A percentile compares a stretch with the other conserved stretches of the same genome.
Conservation (phyloP, 129 eudicot species). For the Tanacetum coccineum region DNA sequence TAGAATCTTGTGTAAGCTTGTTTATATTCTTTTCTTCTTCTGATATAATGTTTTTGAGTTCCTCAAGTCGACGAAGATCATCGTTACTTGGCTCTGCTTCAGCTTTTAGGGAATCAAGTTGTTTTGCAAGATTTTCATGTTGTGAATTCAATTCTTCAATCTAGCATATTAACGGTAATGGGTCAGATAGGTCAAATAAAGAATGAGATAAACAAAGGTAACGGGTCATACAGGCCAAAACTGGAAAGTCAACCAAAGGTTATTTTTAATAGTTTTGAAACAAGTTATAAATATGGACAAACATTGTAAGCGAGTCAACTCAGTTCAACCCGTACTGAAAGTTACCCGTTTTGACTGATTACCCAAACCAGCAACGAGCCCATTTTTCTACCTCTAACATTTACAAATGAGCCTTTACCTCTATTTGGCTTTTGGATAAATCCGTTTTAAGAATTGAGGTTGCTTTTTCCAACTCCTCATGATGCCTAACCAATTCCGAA, state of each 20-base stretch:
- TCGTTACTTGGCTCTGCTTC: constrained; percentile 67
- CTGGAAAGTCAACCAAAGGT: too few species aligned
- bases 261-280: too few species aligned
- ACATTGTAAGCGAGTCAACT: too few species aligned
- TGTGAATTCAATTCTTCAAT: constrained; percentile 69
- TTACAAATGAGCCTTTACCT: constrained; percentile 38
- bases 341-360: too few species aligned
- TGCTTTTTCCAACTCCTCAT: constrained; percentile 60
- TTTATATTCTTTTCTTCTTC: constrained; percentile 72
- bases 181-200: not conserved
- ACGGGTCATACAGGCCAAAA: too few species aligned
- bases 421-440: constrained; percentile 71
- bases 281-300: too few species aligned
- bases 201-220: too few species aligned
- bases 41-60: constrained; percentile 42
- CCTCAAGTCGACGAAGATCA: constrained; percentile 53
- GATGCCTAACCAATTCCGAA: constrained; percentile 45
- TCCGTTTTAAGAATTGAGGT: constrained; percentile 57
- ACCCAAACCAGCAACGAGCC: too few species aligned
- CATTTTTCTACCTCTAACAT: not conserved
- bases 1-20: constrained; percentile 62
- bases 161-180: constrained; percentile 24
- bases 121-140: constrained; percentile 59
- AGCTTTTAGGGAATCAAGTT: constrained; percentile 62
- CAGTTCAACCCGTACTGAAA: too few species aligned